These are phyloP conservation scores for Phytophthora sansomeana DNA, from an alignment of 352 stramenopile species.

Conservation along the genomic window DNA sequence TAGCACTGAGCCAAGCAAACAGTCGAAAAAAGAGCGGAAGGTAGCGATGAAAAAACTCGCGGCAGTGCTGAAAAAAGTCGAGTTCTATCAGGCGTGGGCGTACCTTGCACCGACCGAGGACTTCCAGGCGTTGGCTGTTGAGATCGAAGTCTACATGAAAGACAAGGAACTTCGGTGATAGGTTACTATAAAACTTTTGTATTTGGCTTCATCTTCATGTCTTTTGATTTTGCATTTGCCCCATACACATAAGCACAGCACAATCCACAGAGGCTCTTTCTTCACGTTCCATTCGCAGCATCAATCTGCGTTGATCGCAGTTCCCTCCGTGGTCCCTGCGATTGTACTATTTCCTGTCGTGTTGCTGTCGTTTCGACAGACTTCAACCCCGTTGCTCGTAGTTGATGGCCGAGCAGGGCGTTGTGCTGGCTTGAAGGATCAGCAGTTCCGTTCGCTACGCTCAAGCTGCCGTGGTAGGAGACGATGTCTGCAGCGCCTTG, in stretches of 20 bases:
- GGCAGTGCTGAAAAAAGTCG: conserved; percentile 57
- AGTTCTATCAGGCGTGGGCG: conserved; percentile 68
- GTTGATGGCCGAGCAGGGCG: conserved; percentile 9
- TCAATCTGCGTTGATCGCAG: conserved; percentile 25
- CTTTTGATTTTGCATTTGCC: conserved; percentile 24
- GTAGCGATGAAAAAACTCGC: conserved; percentile 37
- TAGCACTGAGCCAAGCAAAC: conserved; percentile 28
- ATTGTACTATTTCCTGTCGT: conserved; percentile 41
- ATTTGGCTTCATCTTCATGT: conserved; percentile 39
- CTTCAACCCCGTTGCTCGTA: conserved; percentile 6
- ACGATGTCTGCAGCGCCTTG: conserved; percentile 48
- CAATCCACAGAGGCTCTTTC: conserved; percentile 26
- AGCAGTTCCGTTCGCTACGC: conserved; percentile 11
- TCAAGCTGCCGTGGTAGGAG: conserved; percentile 56
- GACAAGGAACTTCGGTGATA: conserved; percentile 27
- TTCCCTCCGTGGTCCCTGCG: conserved; percentile 14
- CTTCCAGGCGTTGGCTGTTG: conserved; percentile 30
- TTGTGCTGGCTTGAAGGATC: conserved; percentile 11
- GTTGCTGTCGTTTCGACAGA: conserved; percentile 29
- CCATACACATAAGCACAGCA: conserved; percentile 39
- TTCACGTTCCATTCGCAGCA: conserved; percentile 31
- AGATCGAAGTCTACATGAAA: conserved; percentile 35
- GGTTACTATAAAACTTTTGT: conserved; percentile 40
- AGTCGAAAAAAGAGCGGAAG: conserved; percentile 30
- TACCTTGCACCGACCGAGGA: conserved; percentile 34